Evolutionary conservation across 257 asterid genomes (phyloP).

Genomic region (Osmanthus fragrans): DNA sequence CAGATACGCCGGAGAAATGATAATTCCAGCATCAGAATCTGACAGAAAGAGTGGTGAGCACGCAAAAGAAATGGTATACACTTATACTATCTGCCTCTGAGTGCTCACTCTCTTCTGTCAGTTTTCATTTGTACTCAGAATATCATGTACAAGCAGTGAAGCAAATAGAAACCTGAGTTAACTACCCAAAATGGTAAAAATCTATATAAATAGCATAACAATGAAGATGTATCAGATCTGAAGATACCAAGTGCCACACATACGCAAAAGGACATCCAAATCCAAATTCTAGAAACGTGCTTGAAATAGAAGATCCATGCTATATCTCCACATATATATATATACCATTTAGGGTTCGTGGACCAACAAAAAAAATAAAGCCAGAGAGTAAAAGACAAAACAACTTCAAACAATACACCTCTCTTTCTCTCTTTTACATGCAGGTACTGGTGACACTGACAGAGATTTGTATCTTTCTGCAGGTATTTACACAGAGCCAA

Average conservation of each 20-base stretch:
- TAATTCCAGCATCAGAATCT: not conserved
- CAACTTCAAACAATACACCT: not conserved
- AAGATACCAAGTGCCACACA: not conserved
- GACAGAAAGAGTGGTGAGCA: slow-evolving; percentile 3
- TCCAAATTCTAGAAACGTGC: not conserved
- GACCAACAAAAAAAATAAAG: not conserved
- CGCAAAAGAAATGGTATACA: not conserved
- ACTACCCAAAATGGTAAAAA: not conserved
- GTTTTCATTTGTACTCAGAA: not conserved
- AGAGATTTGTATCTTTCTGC: not conserved
- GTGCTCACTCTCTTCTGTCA: slow-evolving; percentile 13
- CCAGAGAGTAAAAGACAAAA: not conserved
- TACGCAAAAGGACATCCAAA: not conserved
- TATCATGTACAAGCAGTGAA: not conserved
- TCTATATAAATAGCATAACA: not conserved
- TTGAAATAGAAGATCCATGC: not conserved
- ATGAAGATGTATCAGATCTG: not conserved
- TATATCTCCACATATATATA: not conserved
- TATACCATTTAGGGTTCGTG: not conserved
- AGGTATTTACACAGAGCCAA: not conserved
- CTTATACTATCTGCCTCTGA: not conserved
- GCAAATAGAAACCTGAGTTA: not conserved
- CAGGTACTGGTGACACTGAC: not conserved
- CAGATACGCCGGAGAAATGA: not conserved
- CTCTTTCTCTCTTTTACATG: not conserved